Conservation (phyloP, 768 basidiomycete genomes). For the Leccinum incarnatum region DNA sequence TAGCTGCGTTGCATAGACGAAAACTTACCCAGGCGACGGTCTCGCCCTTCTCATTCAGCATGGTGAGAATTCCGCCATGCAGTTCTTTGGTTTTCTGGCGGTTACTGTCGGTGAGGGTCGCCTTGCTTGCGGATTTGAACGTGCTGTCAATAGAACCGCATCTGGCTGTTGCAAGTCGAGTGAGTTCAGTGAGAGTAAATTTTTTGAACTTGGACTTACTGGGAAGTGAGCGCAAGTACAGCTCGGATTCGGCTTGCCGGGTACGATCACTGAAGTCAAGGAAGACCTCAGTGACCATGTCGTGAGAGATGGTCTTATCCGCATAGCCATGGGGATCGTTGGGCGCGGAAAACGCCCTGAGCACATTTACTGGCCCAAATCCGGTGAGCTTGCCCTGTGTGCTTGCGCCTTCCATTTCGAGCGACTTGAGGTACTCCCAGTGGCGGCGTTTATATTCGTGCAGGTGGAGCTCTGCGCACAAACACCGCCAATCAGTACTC, state of each 20-base stretch:
- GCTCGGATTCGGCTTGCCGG: neutral
- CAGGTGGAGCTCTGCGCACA: neutral
- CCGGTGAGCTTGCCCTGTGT: neutral
- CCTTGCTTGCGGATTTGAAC: neutral
- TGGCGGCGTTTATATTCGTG: neutral
- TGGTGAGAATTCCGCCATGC: neutral
- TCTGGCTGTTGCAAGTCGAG: neutral
- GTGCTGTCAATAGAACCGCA: neutral
- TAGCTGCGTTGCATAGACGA: neutral
- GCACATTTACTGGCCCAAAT: neutral
- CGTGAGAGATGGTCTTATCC: neutral
- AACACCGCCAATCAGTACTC: neutral
- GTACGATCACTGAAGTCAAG: neutral
- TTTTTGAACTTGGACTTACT: neutral
- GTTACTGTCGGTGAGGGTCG: neutral
- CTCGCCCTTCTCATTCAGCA: neutral
- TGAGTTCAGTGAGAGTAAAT: neutral
- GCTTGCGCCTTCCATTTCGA: neutral
- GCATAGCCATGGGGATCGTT: neutral
- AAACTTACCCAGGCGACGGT: neutral
- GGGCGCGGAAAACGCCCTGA: neutral
- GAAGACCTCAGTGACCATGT: neutral
- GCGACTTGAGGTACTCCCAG: no score
- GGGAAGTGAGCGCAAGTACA: neutral
- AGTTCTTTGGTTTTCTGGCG: neutral